phyloP scores from a whole-genome alignment of 208 protist genomes.

The Eutreptiella sp. region DNA sequence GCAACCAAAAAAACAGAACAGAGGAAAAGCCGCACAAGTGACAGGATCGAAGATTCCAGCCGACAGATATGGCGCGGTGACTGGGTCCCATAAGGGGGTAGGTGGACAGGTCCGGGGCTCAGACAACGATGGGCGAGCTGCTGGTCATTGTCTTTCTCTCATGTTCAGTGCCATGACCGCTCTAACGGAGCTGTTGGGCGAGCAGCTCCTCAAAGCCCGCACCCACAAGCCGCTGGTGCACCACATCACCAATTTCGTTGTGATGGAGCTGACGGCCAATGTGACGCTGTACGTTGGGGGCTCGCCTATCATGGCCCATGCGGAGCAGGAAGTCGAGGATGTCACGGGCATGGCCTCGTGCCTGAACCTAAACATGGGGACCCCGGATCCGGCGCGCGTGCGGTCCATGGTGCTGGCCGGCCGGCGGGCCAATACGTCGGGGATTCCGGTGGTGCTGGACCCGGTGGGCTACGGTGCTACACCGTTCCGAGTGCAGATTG shows the following conservation, averaged over 20 bases:
- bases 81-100: no score
- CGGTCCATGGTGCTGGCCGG: not conserved
- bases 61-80: no score
- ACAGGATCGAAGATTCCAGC: no score
- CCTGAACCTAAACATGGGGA: slow-evolving; percentile 8
- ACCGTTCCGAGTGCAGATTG: not conserved
- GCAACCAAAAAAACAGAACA: no score
- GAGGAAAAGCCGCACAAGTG: no score
- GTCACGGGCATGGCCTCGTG: not conserved
- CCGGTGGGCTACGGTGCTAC: slow-evolving; percentile 9
- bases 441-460: slow-evolving; percentile 6
- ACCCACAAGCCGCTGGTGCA: slow-evolving; percentile 7
- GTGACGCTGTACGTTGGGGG: not conserved
- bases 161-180: no score
- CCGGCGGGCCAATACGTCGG: not conserved
- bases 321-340: not conserved
- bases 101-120: no score
- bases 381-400: not conserved
- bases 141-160: no score
- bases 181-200: no score
- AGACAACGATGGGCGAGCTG: no score
- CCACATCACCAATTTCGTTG: slow-evolving; percentile 13
- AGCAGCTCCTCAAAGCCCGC: no score
- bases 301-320: slow-evolving; percentile 9
- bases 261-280: slow-evolving; percentile 2